Base-by-base conservation (phyloP, 768 basidiomycete species). In the Tylopilus felleus region DNA sequence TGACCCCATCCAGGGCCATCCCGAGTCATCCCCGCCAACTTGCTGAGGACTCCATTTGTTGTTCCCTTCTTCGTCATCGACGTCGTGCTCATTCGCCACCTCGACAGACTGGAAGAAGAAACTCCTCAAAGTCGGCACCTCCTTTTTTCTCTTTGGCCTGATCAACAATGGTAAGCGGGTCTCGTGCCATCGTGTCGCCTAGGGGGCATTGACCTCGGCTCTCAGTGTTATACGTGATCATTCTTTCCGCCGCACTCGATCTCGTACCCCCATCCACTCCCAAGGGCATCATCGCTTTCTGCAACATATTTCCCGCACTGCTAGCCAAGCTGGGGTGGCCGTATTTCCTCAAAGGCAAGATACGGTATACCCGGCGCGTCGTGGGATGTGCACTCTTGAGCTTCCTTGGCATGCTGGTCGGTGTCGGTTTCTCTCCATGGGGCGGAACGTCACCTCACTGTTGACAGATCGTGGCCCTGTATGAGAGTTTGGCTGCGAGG, bases 241-340 rank as follows among this genome's bases (percentile, higher is more conserved):
- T 98, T 57, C 82, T 99, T 19, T 96, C 93, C 1, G 96, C 96
- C 7, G 97, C 97, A 1, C 76, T 98, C 4, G 97, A 99, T 65
- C 80, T 99, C 4, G 94, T 97, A 2, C 90, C 93, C 8, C 85
- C 91, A 2, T 81, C 87, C 2, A 96, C 93, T 0, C 95, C 96
- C 0, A 96, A 96, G 67, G 96, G 96, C 16, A 84, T 98, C 51
- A 93, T 98, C 49, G 84, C 88, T 1, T 93, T 98, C 67, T 95
- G 90, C 74, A 98, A 98, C 69, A 97, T 99, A 51, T 81, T 88
- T 13, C 95, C 96, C 0, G 83, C 92, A 0, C 73, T 98, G 2
- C 67, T 86, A 0, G 93, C 91, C 19, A 98, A 98, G 72, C 75
- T 97, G 5, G 87, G 84, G 9, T 98, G 95, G 87, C 94, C 96